Percentiles rank a stretch among this genome's conserved stretches.
Evolutionary conservation across 345 rosid species (phyloP).

Genomic region (Gossypium arboreum): DNA sequence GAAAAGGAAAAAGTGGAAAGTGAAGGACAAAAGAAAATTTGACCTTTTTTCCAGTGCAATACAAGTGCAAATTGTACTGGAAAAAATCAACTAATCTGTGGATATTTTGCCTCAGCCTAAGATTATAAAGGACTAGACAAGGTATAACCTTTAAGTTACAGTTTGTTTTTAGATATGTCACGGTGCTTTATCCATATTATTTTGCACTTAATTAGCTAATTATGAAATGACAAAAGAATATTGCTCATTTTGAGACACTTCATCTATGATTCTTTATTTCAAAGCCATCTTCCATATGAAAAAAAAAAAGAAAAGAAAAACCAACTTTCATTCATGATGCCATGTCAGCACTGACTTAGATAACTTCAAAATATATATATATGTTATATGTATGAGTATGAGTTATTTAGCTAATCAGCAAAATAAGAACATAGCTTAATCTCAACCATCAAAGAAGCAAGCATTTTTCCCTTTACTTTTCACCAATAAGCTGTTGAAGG

Average conservation of each 20-base stretch:
- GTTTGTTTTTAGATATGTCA: not conserved
- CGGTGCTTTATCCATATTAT: not conserved
- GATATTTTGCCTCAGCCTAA: not conserved
- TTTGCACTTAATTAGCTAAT: not conserved
- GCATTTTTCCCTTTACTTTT: not conserved
- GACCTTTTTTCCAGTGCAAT: not conserved
- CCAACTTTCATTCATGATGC: not conserved
- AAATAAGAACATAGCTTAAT: not conserved
- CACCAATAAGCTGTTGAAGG: not conserved
- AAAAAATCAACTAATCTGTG: not conserved
- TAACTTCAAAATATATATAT: not conserved
- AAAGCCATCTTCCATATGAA: too few species aligned
- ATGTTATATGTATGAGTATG: not conserved
- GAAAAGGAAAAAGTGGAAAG: not conserved
- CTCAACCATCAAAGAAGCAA: constrained; percentile 8
- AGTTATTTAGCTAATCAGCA: not conserved
- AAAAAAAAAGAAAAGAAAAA: not conserved
- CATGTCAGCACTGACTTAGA: not conserved
- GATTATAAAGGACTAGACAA: not conserved
- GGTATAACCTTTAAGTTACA: not conserved
- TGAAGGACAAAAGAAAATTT: not conserved
- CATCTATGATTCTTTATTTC: not conserved
- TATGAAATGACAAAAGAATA: not conserved
- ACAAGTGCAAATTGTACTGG: not conserved
- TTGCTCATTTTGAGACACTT: not conserved